phyloP scores from a whole-genome alignment of 192 early-diverging fungal genomes.

The Phycomyces nitens region DNA sequence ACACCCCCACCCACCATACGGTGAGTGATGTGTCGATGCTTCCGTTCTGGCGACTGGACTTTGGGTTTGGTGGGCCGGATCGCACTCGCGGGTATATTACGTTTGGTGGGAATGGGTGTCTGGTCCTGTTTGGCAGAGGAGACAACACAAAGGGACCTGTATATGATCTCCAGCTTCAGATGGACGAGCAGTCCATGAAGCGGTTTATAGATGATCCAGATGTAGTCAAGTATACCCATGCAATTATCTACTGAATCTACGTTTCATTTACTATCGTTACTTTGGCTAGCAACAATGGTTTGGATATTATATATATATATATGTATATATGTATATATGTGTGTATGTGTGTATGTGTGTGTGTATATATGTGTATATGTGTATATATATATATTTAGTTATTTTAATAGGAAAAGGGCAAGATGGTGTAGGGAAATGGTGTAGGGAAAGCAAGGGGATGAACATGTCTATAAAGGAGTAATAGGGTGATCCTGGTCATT shows the following conservation, averaged over 20 bases:
- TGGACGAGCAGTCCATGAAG: conserved; percentile 27
- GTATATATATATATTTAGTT: too few relatives aligned
- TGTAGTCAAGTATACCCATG: conserved; percentile 11
- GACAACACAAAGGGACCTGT: conserved; percentile 5
- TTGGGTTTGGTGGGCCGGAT: conserved; percentile 26
- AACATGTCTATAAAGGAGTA: too few relatives aligned
- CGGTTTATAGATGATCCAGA: conserved; percentile 29
- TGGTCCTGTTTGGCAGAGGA: conserved; percentile 24
- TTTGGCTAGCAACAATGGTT: too few relatives aligned
- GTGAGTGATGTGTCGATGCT: conserved; percentile 18
- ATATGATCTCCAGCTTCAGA: conserved; percentile 28
- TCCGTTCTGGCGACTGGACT: conserved; percentile 25
- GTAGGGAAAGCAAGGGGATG: not conserved
- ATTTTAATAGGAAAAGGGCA: too few relatives aligned
- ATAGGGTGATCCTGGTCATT: not conserved
- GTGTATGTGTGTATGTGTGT: conserved; percentile 2
- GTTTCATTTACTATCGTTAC: too few relatives aligned
- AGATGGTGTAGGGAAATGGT: conserved; percentile 1
- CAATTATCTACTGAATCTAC: not conserved
- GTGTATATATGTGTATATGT: not conserved
- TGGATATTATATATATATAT: not conserved
- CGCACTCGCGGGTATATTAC: conserved; percentile 29
- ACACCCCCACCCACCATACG: conserved; percentile 11
- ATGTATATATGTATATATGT: not conserved
- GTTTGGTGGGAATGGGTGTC: conserved; percentile 29